A percentile compares a stretch with the other conserved stretches of the same genome.
phyloP scores from a whole-genome alignment of 176 grass and related monocot species.

The Themeda triandra region DNA sequence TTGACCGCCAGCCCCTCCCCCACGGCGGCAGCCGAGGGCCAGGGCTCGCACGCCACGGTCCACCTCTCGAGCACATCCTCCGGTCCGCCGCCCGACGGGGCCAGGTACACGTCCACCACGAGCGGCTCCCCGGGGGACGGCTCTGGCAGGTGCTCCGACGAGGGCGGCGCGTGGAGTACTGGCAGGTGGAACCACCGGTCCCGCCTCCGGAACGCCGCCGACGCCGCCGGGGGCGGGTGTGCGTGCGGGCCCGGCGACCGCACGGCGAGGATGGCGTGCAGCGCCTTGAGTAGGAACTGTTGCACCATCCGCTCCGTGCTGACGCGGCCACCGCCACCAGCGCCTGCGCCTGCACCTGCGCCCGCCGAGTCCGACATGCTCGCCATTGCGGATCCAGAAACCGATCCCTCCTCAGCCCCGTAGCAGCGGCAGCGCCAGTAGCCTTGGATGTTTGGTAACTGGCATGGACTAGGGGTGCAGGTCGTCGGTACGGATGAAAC shows the following conservation, averaged over 20 bases:
- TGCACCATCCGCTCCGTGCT: slow-evolving; percentile 70
- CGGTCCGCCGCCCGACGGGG: slow-evolving; percentile 15
- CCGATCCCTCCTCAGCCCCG: neutral
- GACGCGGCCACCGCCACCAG: slow-evolving; percentile 41
- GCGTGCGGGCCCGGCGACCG: slow-evolving; percentile 53
- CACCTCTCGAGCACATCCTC: slow-evolving; percentile 70
- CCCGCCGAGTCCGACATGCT: slow-evolving; percentile 48
- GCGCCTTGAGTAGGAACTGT: slow-evolving; percentile 79
- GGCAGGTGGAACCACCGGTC: slow-evolving; percentile 80
- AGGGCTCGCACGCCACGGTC: slow-evolving; percentile 65
- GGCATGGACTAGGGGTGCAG: too few relatives aligned
- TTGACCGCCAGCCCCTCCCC: slow-evolving; percentile 53
- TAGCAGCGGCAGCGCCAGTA: too few relatives aligned
- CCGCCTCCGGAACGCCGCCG: slow-evolving; percentile 34
- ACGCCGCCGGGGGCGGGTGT: neutral
- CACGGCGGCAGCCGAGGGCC: slow-evolving; percentile 33
- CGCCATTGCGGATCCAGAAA: slow-evolving; percentile 40
- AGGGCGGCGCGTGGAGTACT: slow-evolving; percentile 53
- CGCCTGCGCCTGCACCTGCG: slow-evolving; percentile 38
- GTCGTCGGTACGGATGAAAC: too few relatives aligned
- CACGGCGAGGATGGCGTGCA: slow-evolving; percentile 74
- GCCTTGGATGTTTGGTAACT: too few relatives aligned
- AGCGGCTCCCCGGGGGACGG: slow-evolving; percentile 44
- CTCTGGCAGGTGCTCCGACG: slow-evolving; percentile 45
- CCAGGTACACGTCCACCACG: slow-evolving; percentile 56